Evolutionary conservation across 495 filamentous ascomycete genomes (phyloP).

Genomic region (Ramalina intermedia): DNA sequence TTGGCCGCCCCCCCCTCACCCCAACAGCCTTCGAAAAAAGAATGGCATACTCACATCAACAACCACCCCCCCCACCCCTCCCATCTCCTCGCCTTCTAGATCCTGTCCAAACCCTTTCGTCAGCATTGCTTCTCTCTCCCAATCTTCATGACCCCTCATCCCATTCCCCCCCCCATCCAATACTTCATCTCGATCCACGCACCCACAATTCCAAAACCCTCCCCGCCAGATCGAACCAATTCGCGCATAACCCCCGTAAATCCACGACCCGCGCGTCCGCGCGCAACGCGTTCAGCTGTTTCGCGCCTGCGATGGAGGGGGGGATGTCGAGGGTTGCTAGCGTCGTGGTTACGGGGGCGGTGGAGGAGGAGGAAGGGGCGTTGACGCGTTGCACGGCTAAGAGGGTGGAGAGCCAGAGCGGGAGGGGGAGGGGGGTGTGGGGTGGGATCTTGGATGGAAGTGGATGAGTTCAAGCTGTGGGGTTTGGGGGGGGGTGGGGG

Average conservation of each 20-base stretch:
- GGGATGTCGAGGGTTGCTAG: constrained; percentile 76
- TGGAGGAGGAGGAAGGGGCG: constrained; percentile 9
- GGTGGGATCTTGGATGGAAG: constrained; percentile 55
- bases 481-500: background rate
- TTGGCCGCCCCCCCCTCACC: background rate
- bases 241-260: constrained; percentile 60
- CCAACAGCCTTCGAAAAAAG: background rate
- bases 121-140: no score
- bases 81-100: constrained; percentile 13
- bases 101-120: no score
- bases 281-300: constrained; percentile 80
- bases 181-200: constrained; percentile 25
- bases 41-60: constrained; percentile 36
- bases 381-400: constrained; percentile 60
- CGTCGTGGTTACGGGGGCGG: constrained; percentile 17
- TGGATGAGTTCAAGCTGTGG: background rate
- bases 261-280: constrained; percentile 81
- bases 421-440: constrained; percentile 66
- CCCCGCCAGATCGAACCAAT: constrained; percentile 76
- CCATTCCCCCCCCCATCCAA: no score
- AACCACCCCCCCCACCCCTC: constrained; percentile 69
- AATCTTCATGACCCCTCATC: no score
- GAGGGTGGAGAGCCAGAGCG: constrained; percentile 95
- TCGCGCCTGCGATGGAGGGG: constrained; percentile 48
- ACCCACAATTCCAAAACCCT: constrained; percentile 83